Evolutionary conservation across 345 rosid species (phyloP).

Genomic region (Citrus cavaleriei): DNA sequence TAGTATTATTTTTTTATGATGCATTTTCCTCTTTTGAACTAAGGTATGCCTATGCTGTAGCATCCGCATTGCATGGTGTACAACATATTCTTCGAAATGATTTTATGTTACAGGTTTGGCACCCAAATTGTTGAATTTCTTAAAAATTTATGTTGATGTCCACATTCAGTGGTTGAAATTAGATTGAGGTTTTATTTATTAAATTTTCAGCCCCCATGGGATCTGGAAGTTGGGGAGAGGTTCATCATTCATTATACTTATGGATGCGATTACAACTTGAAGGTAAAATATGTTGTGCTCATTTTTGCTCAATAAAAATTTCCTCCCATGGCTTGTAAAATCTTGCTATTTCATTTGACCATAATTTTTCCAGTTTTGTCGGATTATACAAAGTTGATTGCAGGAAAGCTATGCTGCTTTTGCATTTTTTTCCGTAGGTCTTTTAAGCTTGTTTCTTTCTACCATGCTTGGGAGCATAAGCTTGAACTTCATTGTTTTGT

Average conservation of each 20-base stretch:
- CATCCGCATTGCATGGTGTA: slow-evolving; percentile 94
- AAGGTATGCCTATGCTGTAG: slow-evolving; percentile 98
- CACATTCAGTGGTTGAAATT: neutral
- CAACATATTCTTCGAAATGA: slow-evolving; percentile 78
- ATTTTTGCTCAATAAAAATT: neutral
- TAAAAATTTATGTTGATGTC: neutral
- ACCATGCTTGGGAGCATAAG: neutral
- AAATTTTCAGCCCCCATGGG: slow-evolving; percentile 95
- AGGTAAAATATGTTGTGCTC: slow-evolving; percentile 43
- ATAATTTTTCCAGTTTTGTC: neutral
- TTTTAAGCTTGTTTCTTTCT: neutral
- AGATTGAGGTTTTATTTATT: slow-evolving; percentile 11
- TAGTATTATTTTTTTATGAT: slow-evolving; percentile 8
- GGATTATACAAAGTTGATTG: neutral
- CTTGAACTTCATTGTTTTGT: neutral
- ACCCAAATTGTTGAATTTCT: slow-evolving; percentile 10
- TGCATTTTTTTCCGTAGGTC: neutral
- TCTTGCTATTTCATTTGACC: neutral
- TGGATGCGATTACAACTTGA: slow-evolving; percentile 86
- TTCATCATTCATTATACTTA: slow-evolving; percentile 95
- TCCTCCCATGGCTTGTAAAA: neutral
- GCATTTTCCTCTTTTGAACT: slow-evolving; percentile 17
- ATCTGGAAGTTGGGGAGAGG: slow-evolving; percentile 55
- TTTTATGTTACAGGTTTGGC: slow-evolving; percentile 92
- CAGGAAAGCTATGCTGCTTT: neutral